Conservation (phyloP, 495 filamentous ascomycete species). For the Hypoxylon intermedium region DNA sequence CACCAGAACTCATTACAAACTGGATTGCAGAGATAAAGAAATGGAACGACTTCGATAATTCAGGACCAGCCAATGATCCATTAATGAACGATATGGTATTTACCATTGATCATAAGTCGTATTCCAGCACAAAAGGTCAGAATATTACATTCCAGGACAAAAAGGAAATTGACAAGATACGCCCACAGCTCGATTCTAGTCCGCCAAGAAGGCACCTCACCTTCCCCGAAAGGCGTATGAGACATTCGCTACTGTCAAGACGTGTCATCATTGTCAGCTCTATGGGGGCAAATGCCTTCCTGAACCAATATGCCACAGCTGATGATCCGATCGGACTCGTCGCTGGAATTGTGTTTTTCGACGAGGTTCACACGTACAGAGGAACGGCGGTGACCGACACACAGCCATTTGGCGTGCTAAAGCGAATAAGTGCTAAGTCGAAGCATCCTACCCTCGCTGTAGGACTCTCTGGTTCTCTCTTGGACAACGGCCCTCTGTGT, state of each 20-base stretch:
- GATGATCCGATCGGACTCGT: neutral
- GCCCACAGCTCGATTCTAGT: too few species aligned
- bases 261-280: neutral
- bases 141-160: too few species aligned
- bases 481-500: neutral
- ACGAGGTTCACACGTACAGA: conserved; percentile 13
- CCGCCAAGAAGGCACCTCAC: too few species aligned
- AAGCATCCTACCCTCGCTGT: neutral
- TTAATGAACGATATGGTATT: neutral
- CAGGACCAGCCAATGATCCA: neutral
- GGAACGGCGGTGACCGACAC: neutral
- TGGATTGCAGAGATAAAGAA: neutral
- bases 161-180: too few species aligned
- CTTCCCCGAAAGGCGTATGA: too few species aligned
- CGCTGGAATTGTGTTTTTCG: conserved; percentile 9
- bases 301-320: neutral
- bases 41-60: neutral
- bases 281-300: neutral
- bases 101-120: neutral
- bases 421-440: neutral
- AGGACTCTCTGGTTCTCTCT: conserved; percentile 9
- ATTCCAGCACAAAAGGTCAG: too few species aligned
- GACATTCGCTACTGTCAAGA: too few species aligned
- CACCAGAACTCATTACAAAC: neutral
- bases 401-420: neutral